phyloP scores from a whole-genome alignment of 306 rosid genomes.

The Lagenaria siceraria region DNA sequence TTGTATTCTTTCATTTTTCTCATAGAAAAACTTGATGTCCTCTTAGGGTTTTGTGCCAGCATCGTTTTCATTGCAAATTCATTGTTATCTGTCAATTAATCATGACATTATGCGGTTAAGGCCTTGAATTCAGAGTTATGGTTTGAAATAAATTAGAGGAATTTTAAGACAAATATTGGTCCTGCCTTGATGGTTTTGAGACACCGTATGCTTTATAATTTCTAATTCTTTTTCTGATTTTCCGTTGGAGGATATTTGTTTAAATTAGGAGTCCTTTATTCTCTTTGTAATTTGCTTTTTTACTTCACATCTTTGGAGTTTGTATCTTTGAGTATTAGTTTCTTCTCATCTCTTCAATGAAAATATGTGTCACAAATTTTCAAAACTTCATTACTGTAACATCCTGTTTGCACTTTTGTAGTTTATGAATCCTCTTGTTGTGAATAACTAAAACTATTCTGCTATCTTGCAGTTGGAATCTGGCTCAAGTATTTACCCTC shows the following conservation, averaged over 20 bases:
- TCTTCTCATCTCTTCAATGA: too few relatives aligned
- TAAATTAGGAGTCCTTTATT: too few relatives aligned
- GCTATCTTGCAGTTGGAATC: slow-evolving; percentile 43
- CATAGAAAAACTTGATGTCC: background rate
- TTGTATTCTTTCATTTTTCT: background rate
- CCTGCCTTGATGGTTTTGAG: too few relatives aligned
- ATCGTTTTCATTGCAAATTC: background rate
- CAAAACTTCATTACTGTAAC: background rate
- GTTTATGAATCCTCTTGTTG: slow-evolving; percentile 1
- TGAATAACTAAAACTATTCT: background rate
- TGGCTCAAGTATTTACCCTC: slow-evolving; percentile 53
- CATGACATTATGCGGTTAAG: background rate
- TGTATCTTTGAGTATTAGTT: too few relatives aligned
- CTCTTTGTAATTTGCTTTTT: too few relatives aligned
- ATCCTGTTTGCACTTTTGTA: background rate
- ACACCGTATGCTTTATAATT: too few relatives aligned
- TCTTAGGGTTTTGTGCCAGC: background rate
- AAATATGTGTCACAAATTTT: background rate
- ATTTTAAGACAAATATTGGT: too few relatives aligned
- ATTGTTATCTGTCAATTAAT: background rate
- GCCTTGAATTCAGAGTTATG: background rate
- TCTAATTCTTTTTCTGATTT: too few relatives aligned
- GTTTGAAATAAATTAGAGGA: background rate
- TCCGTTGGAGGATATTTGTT: too few relatives aligned
- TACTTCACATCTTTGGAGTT: too few relatives aligned